Evolutionary conservation across 148 eudicot species (phyloP).

Genomic region (Heliamphora exappendiculata): DNA sequence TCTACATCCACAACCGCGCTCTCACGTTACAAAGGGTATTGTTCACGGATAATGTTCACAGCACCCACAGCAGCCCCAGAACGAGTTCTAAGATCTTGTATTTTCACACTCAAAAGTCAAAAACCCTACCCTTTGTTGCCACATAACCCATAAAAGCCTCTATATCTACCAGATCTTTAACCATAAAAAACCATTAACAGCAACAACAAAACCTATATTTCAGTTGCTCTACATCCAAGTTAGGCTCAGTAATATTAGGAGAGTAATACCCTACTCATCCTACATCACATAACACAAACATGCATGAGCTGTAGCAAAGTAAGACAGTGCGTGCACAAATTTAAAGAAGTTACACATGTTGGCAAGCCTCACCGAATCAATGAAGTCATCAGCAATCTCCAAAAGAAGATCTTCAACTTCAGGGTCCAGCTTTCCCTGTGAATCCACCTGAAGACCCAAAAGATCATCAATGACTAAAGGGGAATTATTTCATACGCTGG

Average conservation of each 20-base stretch:
- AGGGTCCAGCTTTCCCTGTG: slow-evolving; percentile 62
- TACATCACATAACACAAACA: background rate
- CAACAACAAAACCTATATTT: background rate
- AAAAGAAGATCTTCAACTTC: slow-evolving; percentile 81
- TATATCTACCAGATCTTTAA: background rate
- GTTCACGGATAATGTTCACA: background rate
- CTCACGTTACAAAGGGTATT: background rate
- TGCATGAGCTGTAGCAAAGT: background rate
- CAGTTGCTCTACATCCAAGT: background rate
- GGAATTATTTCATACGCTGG: background rate
- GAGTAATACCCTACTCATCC: background rate
- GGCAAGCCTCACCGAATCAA: slow-evolving; percentile 66
- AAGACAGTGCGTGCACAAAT: background rate
- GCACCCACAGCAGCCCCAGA: background rate
- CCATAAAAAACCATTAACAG: background rate
- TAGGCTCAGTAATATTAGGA: too few relatives aligned
- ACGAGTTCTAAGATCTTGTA: background rate
- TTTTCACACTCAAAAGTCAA: background rate
- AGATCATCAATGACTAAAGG: background rate
- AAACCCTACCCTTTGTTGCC: background rate
- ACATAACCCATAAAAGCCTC: background rate
- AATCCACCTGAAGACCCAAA: slow-evolving; percentile 53
- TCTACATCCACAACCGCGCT: background rate
- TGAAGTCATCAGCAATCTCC: slow-evolving; percentile 80
- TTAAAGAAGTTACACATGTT: background rate